Evolutionary conservation across 2,329 filamentous ascomycete genomes (phyloP), one percentile per base, ranked within the genome.

Genomic region (Alternaria sp.): DNA sequence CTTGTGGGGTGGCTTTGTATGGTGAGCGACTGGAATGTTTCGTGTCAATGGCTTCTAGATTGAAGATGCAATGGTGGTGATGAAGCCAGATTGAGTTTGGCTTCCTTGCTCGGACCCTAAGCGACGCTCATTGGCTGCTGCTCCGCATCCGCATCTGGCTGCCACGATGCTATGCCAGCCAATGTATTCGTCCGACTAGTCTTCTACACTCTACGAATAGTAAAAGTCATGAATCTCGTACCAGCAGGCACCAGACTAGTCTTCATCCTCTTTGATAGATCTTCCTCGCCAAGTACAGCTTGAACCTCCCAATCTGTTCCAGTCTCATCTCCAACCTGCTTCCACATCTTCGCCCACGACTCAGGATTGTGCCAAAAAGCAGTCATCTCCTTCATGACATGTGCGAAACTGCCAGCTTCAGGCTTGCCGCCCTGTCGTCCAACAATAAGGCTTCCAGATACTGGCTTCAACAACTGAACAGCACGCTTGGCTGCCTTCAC

Each of bases 351-450:
- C 40, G 64, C 57, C 68, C 79, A 82, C 4, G 74, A 76, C 44
- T 74, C 75, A 8, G 58, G 62, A 56, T 81, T 77, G 57, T 82
- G 80, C 62, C 74, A 70, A 59, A 70, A 82, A 58, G 74, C 69
- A 18, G 50, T 66, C 50, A 61, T 65, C 4, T 57, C 52, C 25
- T 60, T 64, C 22, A 70, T 66, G 2, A 68, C 51, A 16, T 63
- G 46, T n/a, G 61, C 57, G n/a, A 67, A 68, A 30, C 69, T 71
- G 7, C 74, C 75, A 14, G 78, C 63, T 30, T 74, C 56, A 16
- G 68, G 52, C 52, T 71, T 73, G 7, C 78, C 79, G 14, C 77
- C 71, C 57, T 81, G 79, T 18, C 79, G 67, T 16, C 81, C 81
- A 45, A 82, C 62, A 5, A 83, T 59, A 27, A 83, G 55, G 11